Conservation (phyloP, 352 stramenopile genomes). For the Phytophthora cactorum region DNA sequence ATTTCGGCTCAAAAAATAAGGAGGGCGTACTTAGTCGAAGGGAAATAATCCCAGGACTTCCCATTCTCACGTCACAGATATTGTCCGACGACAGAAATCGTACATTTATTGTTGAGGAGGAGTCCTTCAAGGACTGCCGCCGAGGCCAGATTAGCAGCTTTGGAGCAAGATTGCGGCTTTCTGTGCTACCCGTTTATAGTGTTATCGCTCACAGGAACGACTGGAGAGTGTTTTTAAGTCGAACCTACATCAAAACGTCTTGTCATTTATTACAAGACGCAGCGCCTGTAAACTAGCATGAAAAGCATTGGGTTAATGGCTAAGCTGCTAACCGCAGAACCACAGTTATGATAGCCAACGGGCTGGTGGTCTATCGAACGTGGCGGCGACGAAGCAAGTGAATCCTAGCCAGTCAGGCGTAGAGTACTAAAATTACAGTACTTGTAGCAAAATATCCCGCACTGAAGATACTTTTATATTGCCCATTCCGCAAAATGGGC, state of each 20-base stretch:
- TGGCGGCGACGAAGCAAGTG: not conserved
- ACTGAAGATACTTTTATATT: conserved; percentile 17
- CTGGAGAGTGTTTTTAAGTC: too few species aligned
- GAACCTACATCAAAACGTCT: too few species aligned
- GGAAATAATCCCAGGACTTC: conserved; percentile 5
- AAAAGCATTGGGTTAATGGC: too few species aligned
- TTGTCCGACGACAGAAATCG: not conserved
- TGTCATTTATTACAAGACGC: too few species aligned
- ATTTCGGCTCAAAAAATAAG: conserved; percentile 17
- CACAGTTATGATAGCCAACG: not conserved
- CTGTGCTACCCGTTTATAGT: too few species aligned
- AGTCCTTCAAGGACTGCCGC: too few species aligned
- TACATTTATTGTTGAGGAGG: not conserved
- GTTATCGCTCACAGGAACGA: too few species aligned
- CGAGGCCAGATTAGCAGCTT: too few species aligned
- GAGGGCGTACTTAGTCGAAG: conserved; percentile 1
- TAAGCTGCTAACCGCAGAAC: too few species aligned
- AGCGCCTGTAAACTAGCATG: too few species aligned
- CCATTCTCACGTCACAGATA: conserved; percentile 24
- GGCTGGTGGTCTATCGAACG: not conserved
- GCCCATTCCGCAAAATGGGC: conserved; percentile 18
- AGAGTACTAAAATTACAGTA: not conserved
- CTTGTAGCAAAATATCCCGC: not conserved
- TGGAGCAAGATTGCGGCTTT: too few species aligned
- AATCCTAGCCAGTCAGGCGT: not conserved